phyloP scores from a whole-genome alignment of 768 basidiomycete genomes.

The Rhodotorula kratochvilovae region DNA sequence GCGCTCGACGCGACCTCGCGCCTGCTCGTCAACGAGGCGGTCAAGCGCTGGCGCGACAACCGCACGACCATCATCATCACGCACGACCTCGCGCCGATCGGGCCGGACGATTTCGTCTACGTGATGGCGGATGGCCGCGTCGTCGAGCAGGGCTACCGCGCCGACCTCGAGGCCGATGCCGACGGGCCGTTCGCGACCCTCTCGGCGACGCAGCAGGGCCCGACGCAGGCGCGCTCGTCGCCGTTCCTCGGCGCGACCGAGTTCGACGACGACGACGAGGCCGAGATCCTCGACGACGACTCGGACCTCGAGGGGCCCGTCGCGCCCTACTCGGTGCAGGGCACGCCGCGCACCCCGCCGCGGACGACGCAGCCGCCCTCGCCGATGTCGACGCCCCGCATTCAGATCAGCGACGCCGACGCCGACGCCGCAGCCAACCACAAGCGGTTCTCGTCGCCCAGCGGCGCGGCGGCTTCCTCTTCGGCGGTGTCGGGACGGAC shows the following conservation, averaged over 20 bases:
- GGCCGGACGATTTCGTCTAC: slow-evolving; percentile 75
- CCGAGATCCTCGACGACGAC: slow-evolving; percentile 52
- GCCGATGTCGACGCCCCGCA: slow-evolving; percentile 12
- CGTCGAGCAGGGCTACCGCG: slow-evolving; percentile 80
- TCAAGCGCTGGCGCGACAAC: slow-evolving; percentile 65
- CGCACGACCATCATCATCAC: slow-evolving; percentile 91
- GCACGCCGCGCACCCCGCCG: not conserved
- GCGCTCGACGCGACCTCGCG: slow-evolving; percentile 78
- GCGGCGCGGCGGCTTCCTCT: slow-evolving; percentile 9
- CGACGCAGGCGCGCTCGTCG: not conserved
- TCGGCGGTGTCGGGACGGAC: not conserved
- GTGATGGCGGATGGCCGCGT: slow-evolving; percentile 75
- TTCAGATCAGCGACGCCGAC: slow-evolving; percentile 26
- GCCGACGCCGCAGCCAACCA: slow-evolving; percentile 38
- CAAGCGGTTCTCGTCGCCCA: not conserved
- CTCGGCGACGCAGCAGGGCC: slow-evolving; percentile 50
- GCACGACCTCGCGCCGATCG: slow-evolving; percentile 84
- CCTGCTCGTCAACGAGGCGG: slow-evolving; percentile 66
- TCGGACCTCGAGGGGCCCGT: slow-evolving; percentile 15
- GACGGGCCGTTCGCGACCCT: slow-evolving; percentile 69
- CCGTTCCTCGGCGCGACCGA: slow-evolving; percentile 43
- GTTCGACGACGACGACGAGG: slow-evolving; percentile 17
- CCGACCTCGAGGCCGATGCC: slow-evolving; percentile 61
- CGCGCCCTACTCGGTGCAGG: slow-evolving; percentile 12
- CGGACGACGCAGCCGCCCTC: not conserved